Percentiles rank a stretch among this genome's conserved stretches.
Conservation (phyloP, 176 grass and related monocot genomes). For the Oryza officinalis region DNA sequence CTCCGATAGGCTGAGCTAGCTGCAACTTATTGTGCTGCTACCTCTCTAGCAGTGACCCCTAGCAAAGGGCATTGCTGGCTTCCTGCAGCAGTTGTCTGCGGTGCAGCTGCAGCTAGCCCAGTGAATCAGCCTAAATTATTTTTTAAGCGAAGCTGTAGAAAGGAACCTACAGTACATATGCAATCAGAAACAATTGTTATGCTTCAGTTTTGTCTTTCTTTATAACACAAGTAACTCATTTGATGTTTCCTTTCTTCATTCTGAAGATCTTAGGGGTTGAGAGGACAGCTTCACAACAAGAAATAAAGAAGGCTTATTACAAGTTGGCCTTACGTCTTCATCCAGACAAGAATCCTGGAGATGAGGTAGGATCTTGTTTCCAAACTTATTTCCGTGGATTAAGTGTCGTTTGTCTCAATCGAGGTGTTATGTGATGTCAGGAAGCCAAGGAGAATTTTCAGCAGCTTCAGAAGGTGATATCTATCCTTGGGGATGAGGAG, state of each 20-base stretch:
- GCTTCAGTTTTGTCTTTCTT: neutral
- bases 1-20: neutral
- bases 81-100: neutral
- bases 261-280: conserved; percentile 90
- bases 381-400: conserved; percentile 17
- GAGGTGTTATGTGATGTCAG: conserved; percentile 44
- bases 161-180: neutral
- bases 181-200: neutral
- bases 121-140: neutral
- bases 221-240: neutral
- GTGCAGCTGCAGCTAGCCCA: neutral
- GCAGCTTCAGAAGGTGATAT: conserved; percentile 90
- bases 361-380: conserved; percentile 62
- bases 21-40: neutral
- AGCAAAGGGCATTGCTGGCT: neutral
- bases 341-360: conserved; percentile 96
- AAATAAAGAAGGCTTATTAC: conserved; percentile 96
- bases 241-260: conserved; percentile 22
- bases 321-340: conserved; percentile 90
- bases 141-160: neutral
- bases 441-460: conserved; percentile 97
- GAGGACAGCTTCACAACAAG: conserved; percentile 71
- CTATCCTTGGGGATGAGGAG: conserved; percentile 91
- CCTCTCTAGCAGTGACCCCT: neutral
- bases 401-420: conserved; percentile 24